These are phyloP conservation scores for Colletotrichum endophyticum DNA, from an alignment of 2,329 filamentous ascomycete species.

Conservation along the genomic window DNA sequence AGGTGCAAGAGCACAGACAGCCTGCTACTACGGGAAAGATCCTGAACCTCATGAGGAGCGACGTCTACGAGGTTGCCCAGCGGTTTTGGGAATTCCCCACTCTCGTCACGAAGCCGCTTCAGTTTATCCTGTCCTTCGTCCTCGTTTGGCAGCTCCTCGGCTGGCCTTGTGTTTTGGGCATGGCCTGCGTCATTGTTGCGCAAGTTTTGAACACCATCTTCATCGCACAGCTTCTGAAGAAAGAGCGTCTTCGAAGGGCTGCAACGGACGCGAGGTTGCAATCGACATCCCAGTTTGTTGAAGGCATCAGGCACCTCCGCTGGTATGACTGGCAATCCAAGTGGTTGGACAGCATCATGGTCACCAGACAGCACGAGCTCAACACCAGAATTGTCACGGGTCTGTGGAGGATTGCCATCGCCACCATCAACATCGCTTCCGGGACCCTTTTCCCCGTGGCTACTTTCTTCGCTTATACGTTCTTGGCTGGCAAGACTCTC, in stretches of 20 bases:
- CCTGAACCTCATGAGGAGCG: slow-evolving; percentile 82
- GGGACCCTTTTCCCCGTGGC: slow-evolving; percentile 80
- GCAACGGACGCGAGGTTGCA: slow-evolving; percentile 82
- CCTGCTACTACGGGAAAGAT: slow-evolving; percentile 89
- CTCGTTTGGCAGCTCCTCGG: slow-evolving; percentile 82
- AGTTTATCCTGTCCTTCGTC: slow-evolving; percentile 74
- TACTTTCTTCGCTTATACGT: slow-evolving; percentile 82
- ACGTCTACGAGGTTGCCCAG: slow-evolving; percentile 83
- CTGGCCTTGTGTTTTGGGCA: slow-evolving; percentile 76
- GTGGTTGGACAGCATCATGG: slow-evolving; percentile 74
- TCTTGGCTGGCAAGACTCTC: slow-evolving; percentile 69
- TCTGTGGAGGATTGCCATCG: slow-evolving; percentile 67
- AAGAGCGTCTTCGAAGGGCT: slow-evolving; percentile 72
- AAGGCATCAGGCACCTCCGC: slow-evolving; percentile 79
- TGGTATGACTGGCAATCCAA: slow-evolving; percentile 85
- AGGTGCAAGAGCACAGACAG: slow-evolving; percentile 41
- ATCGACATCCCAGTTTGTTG: slow-evolving; percentile 83
- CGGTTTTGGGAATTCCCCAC: slow-evolving; percentile 86
- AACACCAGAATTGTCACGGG: slow-evolving; percentile 67
- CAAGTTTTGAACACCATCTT: slow-evolving; percentile 73
- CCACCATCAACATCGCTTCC: slow-evolving; percentile 72
- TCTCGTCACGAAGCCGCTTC: slow-evolving; percentile 78
- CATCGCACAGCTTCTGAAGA: slow-evolving; percentile 68
- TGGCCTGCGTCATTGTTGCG: slow-evolving; percentile 71
- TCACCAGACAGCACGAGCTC: slow-evolving; percentile 71